Percentiles rank a stretch among this genome's conserved stretches.
Evolutionary conservation across 2,329 filamentous ascomycete genomes (phyloP).

Genomic region (Purpureocillium lavendulum): DNA sequence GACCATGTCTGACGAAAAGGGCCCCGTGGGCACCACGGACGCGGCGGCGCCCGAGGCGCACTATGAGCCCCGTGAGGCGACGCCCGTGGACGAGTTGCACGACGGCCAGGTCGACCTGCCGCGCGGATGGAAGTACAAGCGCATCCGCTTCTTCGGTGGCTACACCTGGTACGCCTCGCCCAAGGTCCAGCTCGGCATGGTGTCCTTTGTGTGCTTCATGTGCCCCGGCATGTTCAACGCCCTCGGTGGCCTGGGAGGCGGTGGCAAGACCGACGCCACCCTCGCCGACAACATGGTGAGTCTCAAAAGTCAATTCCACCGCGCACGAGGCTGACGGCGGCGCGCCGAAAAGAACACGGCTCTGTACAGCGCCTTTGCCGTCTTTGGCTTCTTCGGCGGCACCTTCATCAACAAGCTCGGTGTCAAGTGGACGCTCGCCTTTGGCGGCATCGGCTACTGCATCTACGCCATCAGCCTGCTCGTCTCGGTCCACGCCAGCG

Average conservation of each 20-base stretch:
- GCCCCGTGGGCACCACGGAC: too few species aligned
- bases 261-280: slow-evolving; percentile 38
- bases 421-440: slow-evolving; percentile 54
- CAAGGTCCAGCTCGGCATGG: slow-evolving; percentile 60
- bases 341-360: slow-evolving; percentile 42
- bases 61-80: neutral
- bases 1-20: too few species aligned
- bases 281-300: neutral
- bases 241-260: slow-evolving; percentile 55
- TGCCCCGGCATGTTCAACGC: slow-evolving; percentile 69
- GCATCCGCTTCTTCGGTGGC: slow-evolving; percentile 36
- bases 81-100: neutral
- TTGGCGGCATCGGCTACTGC: slow-evolving; percentile 69
- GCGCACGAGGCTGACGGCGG: neutral
- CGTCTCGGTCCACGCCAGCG: slow-evolving; percentile 56
- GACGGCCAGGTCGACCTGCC: slow-evolving; percentile 21
- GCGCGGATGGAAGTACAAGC: slow-evolving; percentile 43
- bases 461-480: slow-evolving; percentile 65
- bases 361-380: slow-evolving; percentile 61
- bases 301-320: too few species aligned
- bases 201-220: slow-evolving; percentile 47
- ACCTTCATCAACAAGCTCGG: slow-evolving; percentile 71
- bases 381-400: slow-evolving; percentile 61
- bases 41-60: too few species aligned
- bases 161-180: slow-evolving; percentile 63